Percentiles rank a stretch among this genome's conserved stretches.
phyloP scores from a whole-genome alignment of 257 asterid species.

The Nicotiana undulata region DNA sequence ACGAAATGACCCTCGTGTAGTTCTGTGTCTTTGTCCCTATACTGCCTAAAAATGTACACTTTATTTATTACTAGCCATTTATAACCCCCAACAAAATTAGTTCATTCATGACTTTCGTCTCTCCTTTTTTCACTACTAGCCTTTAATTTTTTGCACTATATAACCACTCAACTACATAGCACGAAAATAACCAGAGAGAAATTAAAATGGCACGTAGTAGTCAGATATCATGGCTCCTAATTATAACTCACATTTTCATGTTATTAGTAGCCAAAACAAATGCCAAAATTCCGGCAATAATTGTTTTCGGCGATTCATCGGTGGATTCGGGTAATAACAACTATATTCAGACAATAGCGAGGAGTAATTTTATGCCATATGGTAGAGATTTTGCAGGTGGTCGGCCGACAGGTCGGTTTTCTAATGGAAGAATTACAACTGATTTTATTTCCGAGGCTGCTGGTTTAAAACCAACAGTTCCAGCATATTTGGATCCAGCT shows the following conservation, averaged over 20 bases:
- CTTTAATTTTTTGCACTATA: background rate
- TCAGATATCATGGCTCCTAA: background rate
- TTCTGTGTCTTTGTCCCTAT: background rate
- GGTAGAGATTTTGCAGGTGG: constrained; percentile 73
- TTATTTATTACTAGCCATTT: background rate
- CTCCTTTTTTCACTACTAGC: background rate
- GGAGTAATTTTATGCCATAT: constrained; percentile 74
- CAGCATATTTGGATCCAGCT: constrained; percentile 79
- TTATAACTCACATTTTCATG: background rate
- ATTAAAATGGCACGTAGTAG: background rate
- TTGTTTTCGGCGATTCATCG: constrained; percentile 86
- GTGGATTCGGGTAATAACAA: constrained; percentile 93
- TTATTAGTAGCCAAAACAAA: background rate
- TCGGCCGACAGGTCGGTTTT: constrained; percentile 68
- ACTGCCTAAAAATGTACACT: background rate
- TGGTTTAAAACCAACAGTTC: constrained; percentile 53
- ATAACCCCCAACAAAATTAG: background rate
- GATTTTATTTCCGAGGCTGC: constrained; percentile 77
- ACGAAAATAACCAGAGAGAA: background rate
- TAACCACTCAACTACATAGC: background rate
- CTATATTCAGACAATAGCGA: constrained; percentile 47
- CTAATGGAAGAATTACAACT: constrained; percentile 63
- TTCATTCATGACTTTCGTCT: constrained; percentile 2
- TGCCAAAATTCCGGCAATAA: constrained; percentile 54
- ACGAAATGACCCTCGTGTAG: constrained; percentile 4